Evolutionary conservation across 306 rosid species (phyloP).

Genomic region (Prosopis cineraria): DNA sequence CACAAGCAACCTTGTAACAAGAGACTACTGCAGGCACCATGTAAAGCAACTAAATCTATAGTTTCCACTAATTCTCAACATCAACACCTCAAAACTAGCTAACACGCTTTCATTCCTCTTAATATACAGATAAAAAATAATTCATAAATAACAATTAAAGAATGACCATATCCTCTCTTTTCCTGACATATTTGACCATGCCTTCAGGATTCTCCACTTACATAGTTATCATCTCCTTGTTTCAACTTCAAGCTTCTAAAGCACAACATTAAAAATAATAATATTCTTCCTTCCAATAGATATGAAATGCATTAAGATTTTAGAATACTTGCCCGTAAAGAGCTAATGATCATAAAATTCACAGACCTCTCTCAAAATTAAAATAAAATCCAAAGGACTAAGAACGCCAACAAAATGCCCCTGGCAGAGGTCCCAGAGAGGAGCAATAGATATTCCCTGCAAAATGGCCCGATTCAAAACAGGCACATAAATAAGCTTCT

Average conservation of each 20-base stretch:
- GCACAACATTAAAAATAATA: background rate
- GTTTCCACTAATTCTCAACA: background rate
- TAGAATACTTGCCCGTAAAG: constrained; percentile 34
- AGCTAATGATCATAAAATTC: constrained; percentile 31
- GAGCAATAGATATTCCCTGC: constrained; percentile 94
- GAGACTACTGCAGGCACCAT: background rate
- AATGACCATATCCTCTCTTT: background rate
- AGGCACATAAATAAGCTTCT: constrained; percentile 31
- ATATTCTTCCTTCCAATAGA: background rate
- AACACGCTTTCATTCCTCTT: background rate
- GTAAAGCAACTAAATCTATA: background rate
- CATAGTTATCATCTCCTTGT: background rate
- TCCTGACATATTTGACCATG: background rate
- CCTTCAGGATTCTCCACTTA: background rate
- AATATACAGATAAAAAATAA: background rate
- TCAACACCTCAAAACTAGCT: background rate
- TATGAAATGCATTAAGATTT: background rate
- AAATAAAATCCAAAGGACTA: constrained; percentile 89
- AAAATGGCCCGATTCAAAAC: constrained; percentile 40
- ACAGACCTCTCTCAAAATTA: constrained; percentile 93
- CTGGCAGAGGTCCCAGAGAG: constrained; percentile 89
- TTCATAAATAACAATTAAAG: background rate
- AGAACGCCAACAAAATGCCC: constrained; percentile 97
- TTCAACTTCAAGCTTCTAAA: background rate
- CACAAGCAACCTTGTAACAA: background rate